Evolutionary conservation across 2,329 filamentous ascomycete species (phyloP).

Genomic region (Canariomyces notabilis): DNA sequence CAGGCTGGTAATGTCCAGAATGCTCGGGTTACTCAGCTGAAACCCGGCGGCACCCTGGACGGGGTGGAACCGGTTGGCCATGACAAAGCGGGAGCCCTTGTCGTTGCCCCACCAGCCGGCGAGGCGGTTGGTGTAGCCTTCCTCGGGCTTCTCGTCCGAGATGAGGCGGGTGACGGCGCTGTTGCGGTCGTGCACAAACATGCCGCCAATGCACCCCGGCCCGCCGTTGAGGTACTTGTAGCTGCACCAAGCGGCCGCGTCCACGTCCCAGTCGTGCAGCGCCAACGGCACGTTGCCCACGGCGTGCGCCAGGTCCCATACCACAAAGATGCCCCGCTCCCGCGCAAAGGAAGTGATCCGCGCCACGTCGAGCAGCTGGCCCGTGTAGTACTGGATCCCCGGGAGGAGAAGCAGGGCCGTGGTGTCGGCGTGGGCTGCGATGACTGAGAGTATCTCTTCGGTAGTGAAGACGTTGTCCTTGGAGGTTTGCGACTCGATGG

Average conservation of each 20-base stretch:
- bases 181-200: slow-evolving; percentile 68
- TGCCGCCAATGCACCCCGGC: slow-evolving; percentile 66
- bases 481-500: slow-evolving; percentile 53
- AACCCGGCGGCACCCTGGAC: slow-evolving; percentile 70
- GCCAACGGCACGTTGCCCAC: slow-evolving; percentile 68
- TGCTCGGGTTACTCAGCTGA: slow-evolving; percentile 70
- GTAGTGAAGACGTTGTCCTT: slow-evolving; percentile 55
- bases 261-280: slow-evolving; percentile 73
- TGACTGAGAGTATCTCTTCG: slow-evolving; percentile 60
- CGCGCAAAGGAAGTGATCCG: slow-evolving; percentile 68
- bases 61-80: slow-evolving; percentile 69
- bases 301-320: slow-evolving; percentile 78
- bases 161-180: slow-evolving; percentile 36
- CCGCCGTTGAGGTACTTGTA: slow-evolving; percentile 82
- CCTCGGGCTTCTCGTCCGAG: slow-evolving; percentile 32
- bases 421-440: slow-evolving; percentile 59
- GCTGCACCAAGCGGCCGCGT: slow-evolving; percentile 73
- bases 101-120: slow-evolving; percentile 80
- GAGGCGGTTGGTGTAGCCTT: slow-evolving; percentile 49
- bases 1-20: slow-evolving; percentile 67
- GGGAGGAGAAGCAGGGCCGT: slow-evolving; percentile 70
- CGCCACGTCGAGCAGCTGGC: slow-evolving; percentile 69
- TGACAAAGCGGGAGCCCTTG: slow-evolving; percentile 64
- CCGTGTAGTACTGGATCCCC: slow-evolving; percentile 76
- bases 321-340: slow-evolving; percentile 59